A percentile compares a stretch with the other conserved stretches of the same genome.
phyloP scores from a whole-genome alignment of 2,329 filamentous ascomycete species.

The Bipolaris zeicola region DNA sequence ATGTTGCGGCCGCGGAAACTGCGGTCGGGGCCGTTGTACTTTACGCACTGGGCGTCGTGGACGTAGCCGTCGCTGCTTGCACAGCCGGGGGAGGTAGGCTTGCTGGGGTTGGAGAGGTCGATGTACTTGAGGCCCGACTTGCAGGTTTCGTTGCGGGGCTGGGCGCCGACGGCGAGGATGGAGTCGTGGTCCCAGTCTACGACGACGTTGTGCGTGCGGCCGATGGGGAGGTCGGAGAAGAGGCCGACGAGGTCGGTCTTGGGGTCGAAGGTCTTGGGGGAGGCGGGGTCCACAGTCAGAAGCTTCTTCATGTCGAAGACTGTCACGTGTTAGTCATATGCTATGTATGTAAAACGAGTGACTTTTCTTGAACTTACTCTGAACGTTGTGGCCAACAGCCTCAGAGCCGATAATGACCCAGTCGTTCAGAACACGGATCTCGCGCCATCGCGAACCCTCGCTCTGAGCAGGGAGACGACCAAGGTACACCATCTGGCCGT shows the following conservation, averaged over 20 bases:
- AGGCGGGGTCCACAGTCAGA: slow-evolving; percentile 37
- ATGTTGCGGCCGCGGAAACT: slow-evolving; percentile 58
- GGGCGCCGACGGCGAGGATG: slow-evolving; percentile 41
- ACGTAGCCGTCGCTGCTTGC: slow-evolving; percentile 63
- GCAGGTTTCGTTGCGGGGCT: slow-evolving; percentile 50
- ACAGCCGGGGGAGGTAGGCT: slow-evolving; percentile 59
- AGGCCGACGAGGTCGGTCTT: slow-evolving; percentile 36
- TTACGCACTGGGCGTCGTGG: slow-evolving; percentile 65
- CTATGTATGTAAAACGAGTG: slow-evolving; percentile 21
- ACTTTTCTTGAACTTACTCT: slow-evolving; percentile 38
- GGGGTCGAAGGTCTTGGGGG: slow-evolving; percentile 39
- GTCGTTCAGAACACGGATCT: slow-evolving; percentile 55
- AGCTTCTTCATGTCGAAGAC: slow-evolving; percentile 55
- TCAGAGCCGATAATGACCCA: slow-evolving; percentile 51
- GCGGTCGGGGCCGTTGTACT: slow-evolving; percentile 58
- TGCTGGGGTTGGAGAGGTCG: slow-evolving; percentile 60
- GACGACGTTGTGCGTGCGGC: slow-evolving; percentile 49
- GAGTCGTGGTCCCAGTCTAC: slow-evolving; percentile 45
- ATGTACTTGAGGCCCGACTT: slow-evolving; percentile 62
- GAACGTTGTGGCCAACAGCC: slow-evolving; percentile 60
- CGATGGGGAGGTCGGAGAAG: slow-evolving; percentile 35
- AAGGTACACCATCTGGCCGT: slow-evolving; percentile 59
- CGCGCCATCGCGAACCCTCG: slow-evolving; percentile 56
- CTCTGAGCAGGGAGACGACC: slow-evolving; percentile 57
- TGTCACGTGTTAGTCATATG: slow-evolving; percentile 27